A percentile compares a stretch with the other conserved stretches of the same genome.
These are phyloP conservation scores for Viridothelium virens DNA, from an alignment of 495 filamentous ascomycete genomes.

Conservation along the genomic window DNA sequence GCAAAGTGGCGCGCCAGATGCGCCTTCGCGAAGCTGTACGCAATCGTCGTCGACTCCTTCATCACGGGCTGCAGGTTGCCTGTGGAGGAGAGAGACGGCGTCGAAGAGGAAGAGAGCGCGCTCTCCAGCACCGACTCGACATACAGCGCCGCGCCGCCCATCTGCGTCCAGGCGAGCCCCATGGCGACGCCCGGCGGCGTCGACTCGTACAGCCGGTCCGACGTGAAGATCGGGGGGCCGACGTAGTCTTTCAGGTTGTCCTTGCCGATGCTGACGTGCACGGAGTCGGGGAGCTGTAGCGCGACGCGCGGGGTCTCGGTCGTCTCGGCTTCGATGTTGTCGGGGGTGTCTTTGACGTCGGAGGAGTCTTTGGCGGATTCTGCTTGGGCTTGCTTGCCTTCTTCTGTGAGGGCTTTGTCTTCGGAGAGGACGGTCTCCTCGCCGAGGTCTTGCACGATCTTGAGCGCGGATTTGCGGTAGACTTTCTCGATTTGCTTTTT, in stretches of 20 bases:
- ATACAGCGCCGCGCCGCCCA: conserved; percentile 94
- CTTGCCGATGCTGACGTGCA: conserved; percentile 80
- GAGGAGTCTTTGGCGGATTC: conserved; percentile 55
- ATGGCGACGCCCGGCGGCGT: conserved; percentile 97
- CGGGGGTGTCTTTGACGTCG: conserved; percentile 50
- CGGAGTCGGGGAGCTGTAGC: conserved; percentile 77
- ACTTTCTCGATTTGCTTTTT: conserved; percentile 99
- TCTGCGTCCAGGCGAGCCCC: conserved; percentile 97
- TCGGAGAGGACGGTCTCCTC: conserved; percentile 82
- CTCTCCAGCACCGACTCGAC: conserved; percentile 93
- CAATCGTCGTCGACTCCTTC: conserved; percentile 92
- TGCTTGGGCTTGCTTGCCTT: conserved; percentile 74
- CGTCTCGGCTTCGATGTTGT: conserved; percentile 59
- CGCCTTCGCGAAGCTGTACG: conserved; percentile 92
- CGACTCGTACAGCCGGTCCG: conserved; percentile 88
- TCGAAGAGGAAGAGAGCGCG: conserved; percentile 59
- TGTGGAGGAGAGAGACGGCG: conserved; percentile 76
- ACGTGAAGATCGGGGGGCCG: conserved; percentile 88
- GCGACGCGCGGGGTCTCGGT: conserved; percentile 68
- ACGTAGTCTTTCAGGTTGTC: conserved; percentile 96
- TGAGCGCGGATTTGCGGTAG: conserved; percentile 92
- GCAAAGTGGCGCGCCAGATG: conserved; percentile 75
- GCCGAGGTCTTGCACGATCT: conserved; percentile 91
- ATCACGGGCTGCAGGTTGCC: conserved; percentile 95
- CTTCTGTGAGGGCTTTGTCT: conserved; percentile 73